Base-by-base conservation (phyloP, 768 basidiomycete species). In the Podaxis rugospora region DNA sequence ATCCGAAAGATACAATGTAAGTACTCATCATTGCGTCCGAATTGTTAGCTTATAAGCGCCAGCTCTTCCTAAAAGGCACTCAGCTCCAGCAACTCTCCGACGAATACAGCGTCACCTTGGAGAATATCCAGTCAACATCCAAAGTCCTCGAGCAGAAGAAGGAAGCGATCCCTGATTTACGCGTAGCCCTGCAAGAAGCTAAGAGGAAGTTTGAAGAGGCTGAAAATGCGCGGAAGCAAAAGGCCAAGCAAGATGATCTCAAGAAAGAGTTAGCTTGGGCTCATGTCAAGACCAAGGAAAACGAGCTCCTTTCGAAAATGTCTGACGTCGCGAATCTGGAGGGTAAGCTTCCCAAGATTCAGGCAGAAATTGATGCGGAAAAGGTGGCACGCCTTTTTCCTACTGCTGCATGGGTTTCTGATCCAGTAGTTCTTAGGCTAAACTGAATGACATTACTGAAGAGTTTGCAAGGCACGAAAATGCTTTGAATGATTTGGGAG, bases 11-110 rank as follows among this genome's bases (percentile, higher is more conserved):
- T 98, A 99, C 77, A 87, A 90, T 75, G 95, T 91, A 68, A 7
- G 80, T 65, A 11, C 36, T 27, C 25, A 28, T 18, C 25, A 35
- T 5, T 61, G n/a, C n/a, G n/a, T 32, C 16, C 37, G 14, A 9
- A 5, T 47, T 44, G 47, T 52, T 65, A 28, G 53, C 64, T 37
- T 47, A 57, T 13, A 10, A 5, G 60, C 44, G 0, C 21, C 65
- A 96, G 94, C 94, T 98, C 73, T 98, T 98, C 83, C 83, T 98
- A 36, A 84, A 87, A 37, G 97, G 97, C 14, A 98, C 97, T 0
- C 92, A 94, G 66, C 84, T 99, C 14, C 83, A 85, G 37, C 91
- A 96, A 66, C 87, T 99, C 49, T 85, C 83, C 3, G 87, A 92
- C 18, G 92, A 95, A 70, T 99, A 99, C 68, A 85, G 90, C 36